A percentile compares a stretch with the other conserved stretches of the same genome.
Evolutionary conservation across 139 green algal genomes (phyloP).

Genomic region (Chlamydomonas eustigma): DNA sequence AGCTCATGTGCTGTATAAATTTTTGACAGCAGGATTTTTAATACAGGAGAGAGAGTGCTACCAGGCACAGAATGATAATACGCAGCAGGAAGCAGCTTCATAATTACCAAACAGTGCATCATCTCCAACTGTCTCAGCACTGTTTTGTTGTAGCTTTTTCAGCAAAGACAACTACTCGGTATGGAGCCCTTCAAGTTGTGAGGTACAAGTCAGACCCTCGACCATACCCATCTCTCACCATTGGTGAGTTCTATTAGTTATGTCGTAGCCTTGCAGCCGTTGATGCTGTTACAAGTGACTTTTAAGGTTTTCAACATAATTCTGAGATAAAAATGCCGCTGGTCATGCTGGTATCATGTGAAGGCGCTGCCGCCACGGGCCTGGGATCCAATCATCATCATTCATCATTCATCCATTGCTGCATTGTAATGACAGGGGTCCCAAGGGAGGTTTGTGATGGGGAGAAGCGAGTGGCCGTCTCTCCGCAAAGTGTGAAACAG

Average conservation of each 20-base stretch:
- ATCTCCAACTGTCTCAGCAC: no score
- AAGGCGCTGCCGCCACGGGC: no score
- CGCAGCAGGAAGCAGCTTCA: no score
- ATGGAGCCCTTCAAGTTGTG: background rate
- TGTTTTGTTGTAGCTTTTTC: no score
- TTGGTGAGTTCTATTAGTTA: slow-evolving; percentile 30
- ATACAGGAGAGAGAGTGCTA: no score
- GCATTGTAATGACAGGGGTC: background rate
- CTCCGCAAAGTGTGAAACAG: slow-evolving; percentile 46
- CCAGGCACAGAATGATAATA: no score
- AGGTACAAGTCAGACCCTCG: slow-evolving; percentile 33
- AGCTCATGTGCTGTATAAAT: no score
- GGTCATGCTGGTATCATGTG: no score
- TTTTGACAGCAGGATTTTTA: no score
- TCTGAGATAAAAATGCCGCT: background rate
- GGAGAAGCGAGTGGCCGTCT: slow-evolving; percentile 71
- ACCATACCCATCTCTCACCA: slow-evolving; percentile 38
- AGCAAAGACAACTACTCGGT: background rate
- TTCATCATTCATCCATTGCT: background rate
- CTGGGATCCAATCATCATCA: no score
- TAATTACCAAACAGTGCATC: no score
- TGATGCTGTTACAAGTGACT: background rate
- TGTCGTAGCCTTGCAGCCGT: background rate
- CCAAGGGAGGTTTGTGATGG: slow-evolving; percentile 7
- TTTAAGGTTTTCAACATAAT: background rate